phyloP scores from a whole-genome alignment of 495 filamentous ascomycete genomes.

The Podospora didyma region DNA sequence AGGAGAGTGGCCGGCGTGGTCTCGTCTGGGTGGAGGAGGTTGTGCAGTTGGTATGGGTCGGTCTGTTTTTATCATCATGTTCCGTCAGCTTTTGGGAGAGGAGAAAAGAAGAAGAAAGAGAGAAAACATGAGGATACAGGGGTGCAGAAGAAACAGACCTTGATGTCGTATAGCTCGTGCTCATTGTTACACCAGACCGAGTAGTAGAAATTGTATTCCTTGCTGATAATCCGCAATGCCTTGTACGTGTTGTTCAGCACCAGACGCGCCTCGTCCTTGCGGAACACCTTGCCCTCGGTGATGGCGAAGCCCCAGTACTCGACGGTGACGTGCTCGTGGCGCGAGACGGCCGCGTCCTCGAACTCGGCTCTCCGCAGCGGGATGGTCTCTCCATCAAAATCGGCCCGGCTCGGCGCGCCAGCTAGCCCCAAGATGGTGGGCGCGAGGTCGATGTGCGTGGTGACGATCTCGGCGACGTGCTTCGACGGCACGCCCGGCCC shows the following conservation, averaged over 20 bases:
- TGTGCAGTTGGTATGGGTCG: conserved; percentile 58
- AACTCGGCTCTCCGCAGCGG: conserved; percentile 37
- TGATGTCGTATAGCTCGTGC: conserved; percentile 61
- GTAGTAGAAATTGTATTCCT: conserved; percentile 57
- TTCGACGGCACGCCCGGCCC: conserved; percentile 53
- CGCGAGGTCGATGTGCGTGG: conserved; percentile 66
- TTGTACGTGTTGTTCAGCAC: conserved; percentile 62
- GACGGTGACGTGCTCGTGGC: conserved; percentile 63
- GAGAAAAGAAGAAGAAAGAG: neutral
- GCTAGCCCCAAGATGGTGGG: conserved; percentile 59
- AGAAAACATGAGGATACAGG: too few relatives aligned
- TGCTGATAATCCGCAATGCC: conserved; percentile 51
- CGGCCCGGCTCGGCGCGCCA: conserved; percentile 41
- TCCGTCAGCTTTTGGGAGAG: neutral
- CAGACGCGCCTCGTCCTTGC: conserved; percentile 13
- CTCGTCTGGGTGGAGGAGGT: conserved; percentile 44
- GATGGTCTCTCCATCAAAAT: conserved; percentile 59
- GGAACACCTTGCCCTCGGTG: conserved; percentile 43
- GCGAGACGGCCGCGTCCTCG: conserved; percentile 20
- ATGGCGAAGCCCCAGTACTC: conserved; percentile 59
- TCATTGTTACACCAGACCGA: conserved; percentile 65
- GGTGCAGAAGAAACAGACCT: conserved; percentile 32
- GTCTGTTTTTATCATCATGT: conserved; percentile 27
- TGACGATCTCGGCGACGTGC: conserved; percentile 49
- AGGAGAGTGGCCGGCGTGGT: conserved; percentile 27